These are phyloP conservation scores for Nakaseomyces uthaithaninus DNA, from an alignment of 1,139 yeast species.

Conservation along the genomic window DNA sequence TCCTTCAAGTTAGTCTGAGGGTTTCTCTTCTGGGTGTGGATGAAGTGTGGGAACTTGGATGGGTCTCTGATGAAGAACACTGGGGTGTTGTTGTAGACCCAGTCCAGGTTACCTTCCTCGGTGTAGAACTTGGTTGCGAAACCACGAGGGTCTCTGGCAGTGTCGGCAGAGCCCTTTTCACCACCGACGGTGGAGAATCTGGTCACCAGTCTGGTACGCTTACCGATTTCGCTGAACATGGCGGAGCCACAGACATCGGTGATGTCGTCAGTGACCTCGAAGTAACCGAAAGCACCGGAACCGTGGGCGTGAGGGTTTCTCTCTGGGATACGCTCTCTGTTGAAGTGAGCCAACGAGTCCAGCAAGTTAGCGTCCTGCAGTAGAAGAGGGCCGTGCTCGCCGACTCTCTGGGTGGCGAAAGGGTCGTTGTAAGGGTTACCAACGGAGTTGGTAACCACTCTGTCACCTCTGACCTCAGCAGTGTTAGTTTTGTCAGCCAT, in stretches of 20 bases:
- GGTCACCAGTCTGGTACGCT: slow-evolving; percentile 41
- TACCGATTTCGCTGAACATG: slow-evolving; percentile 42
- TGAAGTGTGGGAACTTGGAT: slow-evolving; percentile 49
- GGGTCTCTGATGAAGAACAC: slow-evolving; percentile 53
- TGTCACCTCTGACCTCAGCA: slow-evolving; percentile 25
- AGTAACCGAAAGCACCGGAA: slow-evolving; percentile 54
- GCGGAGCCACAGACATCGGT: slow-evolving; percentile 45
- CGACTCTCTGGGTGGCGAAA: slow-evolving; percentile 64
- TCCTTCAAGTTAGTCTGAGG: slow-evolving; percentile 80
- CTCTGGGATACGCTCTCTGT: slow-evolving; percentile 55
- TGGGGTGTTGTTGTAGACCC: slow-evolving; percentile 58
- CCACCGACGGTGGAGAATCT: slow-evolving; percentile 57
- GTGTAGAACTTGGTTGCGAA: slow-evolving; percentile 50
- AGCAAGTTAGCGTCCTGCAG: slow-evolving; percentile 50
- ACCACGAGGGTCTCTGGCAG: slow-evolving; percentile 55
- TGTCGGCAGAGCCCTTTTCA: slow-evolving; percentile 49
- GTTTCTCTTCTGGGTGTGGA: slow-evolving; percentile 62
- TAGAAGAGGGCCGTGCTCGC: slow-evolving; percentile 47
- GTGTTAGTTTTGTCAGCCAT: slow-evolving; percentile 12
- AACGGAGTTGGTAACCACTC: slow-evolving; percentile 49
- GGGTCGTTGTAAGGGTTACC: slow-evolving; percentile 55
- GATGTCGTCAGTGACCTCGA: slow-evolving; percentile 51
- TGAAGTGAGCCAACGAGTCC: slow-evolving; percentile 53
- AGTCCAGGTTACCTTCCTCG: slow-evolving; percentile 52
- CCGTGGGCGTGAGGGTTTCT: slow-evolving; percentile 62